These are phyloP conservation scores for Brassica rapa DNA, from an alignment of 345 rosid species.

Conservation along the genomic window DNA sequence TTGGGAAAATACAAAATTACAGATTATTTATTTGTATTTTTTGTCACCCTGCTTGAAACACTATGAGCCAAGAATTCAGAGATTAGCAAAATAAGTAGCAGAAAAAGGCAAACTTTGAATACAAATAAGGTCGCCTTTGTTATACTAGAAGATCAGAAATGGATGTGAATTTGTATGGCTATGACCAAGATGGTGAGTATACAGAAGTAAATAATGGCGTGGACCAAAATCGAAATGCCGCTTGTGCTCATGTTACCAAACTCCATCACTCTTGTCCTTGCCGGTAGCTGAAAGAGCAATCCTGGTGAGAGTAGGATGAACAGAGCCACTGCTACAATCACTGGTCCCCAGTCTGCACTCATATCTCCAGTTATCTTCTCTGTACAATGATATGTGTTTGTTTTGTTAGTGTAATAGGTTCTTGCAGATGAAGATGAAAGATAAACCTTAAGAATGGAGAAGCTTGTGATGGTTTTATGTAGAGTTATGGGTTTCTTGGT, in stretches of 20 bases:
- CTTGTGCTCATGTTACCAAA: slow-evolving; percentile 95
- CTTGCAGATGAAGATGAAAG: slow-evolving; percentile 11
- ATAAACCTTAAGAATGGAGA: too few species aligned
- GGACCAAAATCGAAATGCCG: slow-evolving; percentile 83
- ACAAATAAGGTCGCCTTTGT: slow-evolving; percentile 16
- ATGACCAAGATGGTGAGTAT: slow-evolving; percentile 76
- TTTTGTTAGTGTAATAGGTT: slow-evolving; percentile 6
- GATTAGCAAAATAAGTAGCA: neutral
- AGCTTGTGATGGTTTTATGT: slow-evolving; percentile 35
- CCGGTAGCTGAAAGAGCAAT: slow-evolving; percentile 84
- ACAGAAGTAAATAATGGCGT: slow-evolving; percentile 80
- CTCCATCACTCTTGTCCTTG: slow-evolving; percentile 74
- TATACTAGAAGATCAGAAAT: slow-evolving; percentile 25
- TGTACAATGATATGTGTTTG: neutral
- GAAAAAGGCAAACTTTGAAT: slow-evolving; percentile 9
- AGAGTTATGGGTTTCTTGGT: slow-evolving; percentile 42
- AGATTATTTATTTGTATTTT: slow-evolving; percentile 19
- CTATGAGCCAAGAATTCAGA: slow-evolving; percentile 22
- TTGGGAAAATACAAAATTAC: slow-evolving; percentile 7
- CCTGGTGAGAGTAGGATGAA: slow-evolving; percentile 96
- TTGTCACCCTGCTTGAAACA: slow-evolving; percentile 8
- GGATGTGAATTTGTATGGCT: slow-evolving; percentile 56
- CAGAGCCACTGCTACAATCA: slow-evolving; percentile 65
- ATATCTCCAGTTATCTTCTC: slow-evolving; percentile 12
- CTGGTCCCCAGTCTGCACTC: slow-evolving; percentile 95